phyloP scores from a whole-genome alignment of 2,329 filamentous ascomycete genomes.

The Xylariales sp. region DNA sequence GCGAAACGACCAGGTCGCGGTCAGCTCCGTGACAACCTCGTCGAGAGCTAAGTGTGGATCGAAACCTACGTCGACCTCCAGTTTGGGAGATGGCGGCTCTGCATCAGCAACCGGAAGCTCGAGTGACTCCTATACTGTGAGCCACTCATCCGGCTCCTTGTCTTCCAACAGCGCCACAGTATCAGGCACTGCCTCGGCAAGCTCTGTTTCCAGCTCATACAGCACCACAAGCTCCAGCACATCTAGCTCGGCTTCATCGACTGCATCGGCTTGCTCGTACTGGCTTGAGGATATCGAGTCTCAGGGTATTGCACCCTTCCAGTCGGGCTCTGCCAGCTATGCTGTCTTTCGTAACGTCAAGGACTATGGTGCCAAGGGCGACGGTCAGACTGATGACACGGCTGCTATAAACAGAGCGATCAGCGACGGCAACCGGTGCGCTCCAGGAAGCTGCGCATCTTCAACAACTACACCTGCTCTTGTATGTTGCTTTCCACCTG shows the following conservation, averaged over 20 bases:
- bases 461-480: conserved; percentile 23
- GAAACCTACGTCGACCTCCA: not conserved
- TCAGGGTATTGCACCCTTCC: conserved; percentile 30
- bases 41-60: not conserved
- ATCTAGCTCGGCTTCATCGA: conserved; percentile 2
- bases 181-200: not conserved
- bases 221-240: conserved; percentile 1
- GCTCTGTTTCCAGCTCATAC: not conserved
- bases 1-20: not conserved
- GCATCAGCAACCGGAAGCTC: not conserved
- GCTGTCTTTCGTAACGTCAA: conserved; percentile 33
- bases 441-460: conserved; percentile 20
- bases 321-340: conserved; percentile 23
- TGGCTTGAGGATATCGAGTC: conserved; percentile 24
- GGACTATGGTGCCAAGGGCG: conserved; percentile 30
- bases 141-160: too few species aligned
- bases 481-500: too few species aligned
- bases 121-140: not conserved
- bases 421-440: conserved; percentile 22
- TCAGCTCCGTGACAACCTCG: not conserved
- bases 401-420: conserved; percentile 32
- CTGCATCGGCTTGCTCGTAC: conserved; percentile 9
- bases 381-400: conserved; percentile 29
- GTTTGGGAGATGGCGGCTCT: not conserved
- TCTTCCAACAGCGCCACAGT: not conserved